A percentile compares a stretch with the other conserved stretches of the same genome.
phyloP scores from a whole-genome alignment of 352 stramenopile species.

The Pythium inflatum region DNA sequence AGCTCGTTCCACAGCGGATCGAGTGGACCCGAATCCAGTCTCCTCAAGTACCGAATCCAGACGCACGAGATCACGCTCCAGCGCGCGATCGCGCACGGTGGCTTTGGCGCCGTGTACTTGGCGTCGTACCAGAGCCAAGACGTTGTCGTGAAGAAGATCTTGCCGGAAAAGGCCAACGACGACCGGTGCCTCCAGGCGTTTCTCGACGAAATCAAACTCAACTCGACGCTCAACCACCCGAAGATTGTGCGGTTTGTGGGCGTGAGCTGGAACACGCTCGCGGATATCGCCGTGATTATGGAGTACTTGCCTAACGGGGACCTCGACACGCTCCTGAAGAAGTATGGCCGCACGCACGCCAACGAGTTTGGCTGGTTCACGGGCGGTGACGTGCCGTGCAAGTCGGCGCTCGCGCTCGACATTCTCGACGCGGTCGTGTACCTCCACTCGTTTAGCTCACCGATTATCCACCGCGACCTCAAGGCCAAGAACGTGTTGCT shows the following conservation, averaged over 20 bases:
- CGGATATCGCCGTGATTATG: slow-evolving; percentile 79
- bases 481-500: slow-evolving; percentile 41
- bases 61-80: slow-evolving; percentile 64
- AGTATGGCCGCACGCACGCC: slow-evolving; percentile 36
- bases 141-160: slow-evolving; percentile 84
- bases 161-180: slow-evolving; percentile 81
- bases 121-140: slow-evolving; percentile 59
- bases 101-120: slow-evolving; percentile 77
- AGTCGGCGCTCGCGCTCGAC: slow-evolving; percentile 69
- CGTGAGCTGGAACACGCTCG: slow-evolving; percentile 86
- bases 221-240: slow-evolving; percentile 71
- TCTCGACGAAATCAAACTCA: slow-evolving; percentile 86
- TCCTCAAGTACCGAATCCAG: slow-evolving; percentile 80
- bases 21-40: slow-evolving; percentile 51
- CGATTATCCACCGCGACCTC: slow-evolving; percentile 57
- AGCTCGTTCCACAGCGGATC: slow-evolving; percentile 57
- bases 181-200: slow-evolving; percentile 71
- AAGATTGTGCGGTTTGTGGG: slow-evolving; percentile 85
- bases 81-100: slow-evolving; percentile 69
- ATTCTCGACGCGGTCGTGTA: slow-evolving; percentile 81
- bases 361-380: slow-evolving; percentile 76
- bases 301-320: slow-evolving; percentile 83
- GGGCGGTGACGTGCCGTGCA: slow-evolving; percentile 52
- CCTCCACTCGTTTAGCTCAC: slow-evolving; percentile 80
- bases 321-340: slow-evolving; percentile 69